Evolutionary conservation across 495 filamentous ascomycete species (phyloP), one percentile per base, ranked within the genome.

Genomic region (Darksidea phi): DNA sequence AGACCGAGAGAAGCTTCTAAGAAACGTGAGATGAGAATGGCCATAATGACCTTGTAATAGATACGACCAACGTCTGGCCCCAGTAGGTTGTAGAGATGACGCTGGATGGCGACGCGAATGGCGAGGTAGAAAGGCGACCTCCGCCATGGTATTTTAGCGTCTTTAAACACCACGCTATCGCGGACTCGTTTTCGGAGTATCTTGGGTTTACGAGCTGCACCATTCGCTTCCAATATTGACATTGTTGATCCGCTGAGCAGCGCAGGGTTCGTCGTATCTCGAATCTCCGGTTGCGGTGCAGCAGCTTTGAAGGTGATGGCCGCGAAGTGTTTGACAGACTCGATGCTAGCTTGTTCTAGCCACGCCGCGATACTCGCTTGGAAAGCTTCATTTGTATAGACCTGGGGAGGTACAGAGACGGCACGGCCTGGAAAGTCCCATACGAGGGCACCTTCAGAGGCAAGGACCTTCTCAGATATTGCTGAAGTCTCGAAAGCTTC

Each of bases 401-500:
- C 66, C 1, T 25, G 2, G n/a, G 50, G 28, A 0, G 76, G 68
- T 8, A 82, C 48, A 5, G 73, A 67, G 0, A 77, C 77, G 0
- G 77, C 78, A 13, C 67, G n/a, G 32, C 69, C 63, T 57, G 75
- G 70, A 71, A 80, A 75, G 72, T 80, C 74, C 77, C 75, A 82
- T 55, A 74, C 60, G 1, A 84, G 50, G 0, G 78, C 78, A 25
- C 65, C 71, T 38, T 74, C 49, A 0, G 77, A 53, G 0, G 73
- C 73, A 0, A 83, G 69, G 20, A 83, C 78, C 5, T 75, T 32
- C n/a, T 78, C 73, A 8, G 78, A 77, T 4, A 41, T 54, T 1
- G 83, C 70, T 0, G 83, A 84, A 8, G 80, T 71, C 61, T 87
- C 83, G 52, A 86, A 85, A 0, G 76, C 72, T 64, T 87, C 84